Conservation (phyloP, 192 early-diverging fungal genomes). For the Coemansia sp. region DNA sequence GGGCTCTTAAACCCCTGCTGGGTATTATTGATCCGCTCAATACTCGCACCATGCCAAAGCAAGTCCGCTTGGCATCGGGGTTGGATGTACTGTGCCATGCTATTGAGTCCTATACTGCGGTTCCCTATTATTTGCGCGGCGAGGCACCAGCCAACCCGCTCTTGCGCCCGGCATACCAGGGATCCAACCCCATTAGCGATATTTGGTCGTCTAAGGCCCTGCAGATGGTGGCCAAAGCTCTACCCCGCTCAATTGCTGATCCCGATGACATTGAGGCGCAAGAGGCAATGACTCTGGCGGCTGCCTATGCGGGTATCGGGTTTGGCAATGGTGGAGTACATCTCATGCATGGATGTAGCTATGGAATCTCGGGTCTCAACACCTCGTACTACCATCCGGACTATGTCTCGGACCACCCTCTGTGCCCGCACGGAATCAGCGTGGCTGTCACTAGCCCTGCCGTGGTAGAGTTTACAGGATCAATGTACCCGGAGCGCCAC, state of each 20-base stretch:
- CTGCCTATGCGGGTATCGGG: slow-evolving; percentile 88
- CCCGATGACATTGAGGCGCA: slow-evolving; percentile 71
- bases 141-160: slow-evolving; percentile 81
- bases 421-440: slow-evolving; percentile 80
- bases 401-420: slow-evolving; percentile 74
- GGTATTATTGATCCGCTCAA: slow-evolving; percentile 90
- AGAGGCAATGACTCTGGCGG: slow-evolving; percentile 85
- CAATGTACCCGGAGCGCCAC: slow-evolving; percentile 83
- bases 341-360: slow-evolving; percentile 81
- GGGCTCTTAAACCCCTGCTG: slow-evolving; percentile 80
- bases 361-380: slow-evolving; percentile 87
- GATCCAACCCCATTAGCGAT: slow-evolving; percentile 90
- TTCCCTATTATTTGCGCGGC: slow-evolving; percentile 78
- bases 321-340: slow-evolving; percentile 92
- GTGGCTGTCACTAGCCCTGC: slow-evolving; percentile 91
- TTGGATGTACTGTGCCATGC: slow-evolving; percentile 92
- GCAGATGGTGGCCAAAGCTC: slow-evolving; percentile 77
- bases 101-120: slow-evolving; percentile 88
- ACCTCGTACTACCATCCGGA: slow-evolving; percentile 79
- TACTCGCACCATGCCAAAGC: slow-evolving; percentile 81
- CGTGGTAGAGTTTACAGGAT: slow-evolving; percentile 83
- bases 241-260: slow-evolving; percentile 73
- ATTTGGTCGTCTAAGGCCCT: slow-evolving; percentile 84
- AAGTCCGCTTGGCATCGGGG: slow-evolving; percentile 84
- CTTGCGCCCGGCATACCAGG: slow-evolving; percentile 87